A percentile compares a stretch with the other conserved stretches of the same genome.
These are phyloP conservation scores for Coemansia umbellata DNA, from an alignment of 192 early-diverging fungal genomes.

Conservation along the genomic window DNA sequence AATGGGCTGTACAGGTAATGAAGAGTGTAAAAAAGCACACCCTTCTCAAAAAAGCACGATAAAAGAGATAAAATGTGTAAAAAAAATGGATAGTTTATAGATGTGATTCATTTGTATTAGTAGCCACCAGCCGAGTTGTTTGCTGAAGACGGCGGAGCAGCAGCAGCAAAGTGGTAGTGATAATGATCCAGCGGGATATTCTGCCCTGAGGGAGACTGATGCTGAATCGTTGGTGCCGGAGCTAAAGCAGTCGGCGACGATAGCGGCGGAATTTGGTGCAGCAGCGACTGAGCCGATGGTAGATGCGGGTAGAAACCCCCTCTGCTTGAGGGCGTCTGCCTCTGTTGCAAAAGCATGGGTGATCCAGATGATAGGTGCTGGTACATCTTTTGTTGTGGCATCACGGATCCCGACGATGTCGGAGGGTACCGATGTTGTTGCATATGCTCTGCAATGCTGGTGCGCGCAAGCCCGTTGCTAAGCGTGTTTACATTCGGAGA, in stretches of 20 bases:
- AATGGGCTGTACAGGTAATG: slow-evolving; percentile 16
- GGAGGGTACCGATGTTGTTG: slow-evolving; percentile 4
- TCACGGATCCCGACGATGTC: neutral
- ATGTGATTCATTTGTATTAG: neutral
- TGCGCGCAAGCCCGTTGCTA: slow-evolving; percentile 20
- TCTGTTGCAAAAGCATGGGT: slow-evolving; percentile 14
- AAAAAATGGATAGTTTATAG: neutral
- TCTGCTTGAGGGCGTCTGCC: slow-evolving; percentile 18
- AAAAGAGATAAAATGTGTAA: slow-evolving; percentile 4
- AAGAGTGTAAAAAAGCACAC: neutral
- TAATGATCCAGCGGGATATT: slow-evolving; percentile 4
- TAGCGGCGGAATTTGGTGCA: too few relatives aligned
- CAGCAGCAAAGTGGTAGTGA: slow-evolving; percentile 1
- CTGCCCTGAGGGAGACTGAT: neutral
- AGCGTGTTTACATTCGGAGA: neutral
- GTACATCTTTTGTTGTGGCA: neutral
- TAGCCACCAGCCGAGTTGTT: neutral
- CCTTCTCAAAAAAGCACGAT: neutral
- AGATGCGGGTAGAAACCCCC: slow-evolving; percentile 24
- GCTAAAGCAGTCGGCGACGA: too few relatives aligned
- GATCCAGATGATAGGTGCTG: slow-evolving; percentile 12
- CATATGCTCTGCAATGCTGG: slow-evolving; percentile 11
- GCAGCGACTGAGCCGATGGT: slow-evolving; percentile 42
- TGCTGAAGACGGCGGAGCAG: neutral
- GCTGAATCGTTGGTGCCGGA: slow-evolving; percentile 12